A percentile compares a stretch with the other conserved stretches of the same genome.
These are phyloP conservation scores for Kappamyces sp. DNA, from an alignment of 192 early-diverging fungal genomes.

Conservation along the genomic window DNA sequence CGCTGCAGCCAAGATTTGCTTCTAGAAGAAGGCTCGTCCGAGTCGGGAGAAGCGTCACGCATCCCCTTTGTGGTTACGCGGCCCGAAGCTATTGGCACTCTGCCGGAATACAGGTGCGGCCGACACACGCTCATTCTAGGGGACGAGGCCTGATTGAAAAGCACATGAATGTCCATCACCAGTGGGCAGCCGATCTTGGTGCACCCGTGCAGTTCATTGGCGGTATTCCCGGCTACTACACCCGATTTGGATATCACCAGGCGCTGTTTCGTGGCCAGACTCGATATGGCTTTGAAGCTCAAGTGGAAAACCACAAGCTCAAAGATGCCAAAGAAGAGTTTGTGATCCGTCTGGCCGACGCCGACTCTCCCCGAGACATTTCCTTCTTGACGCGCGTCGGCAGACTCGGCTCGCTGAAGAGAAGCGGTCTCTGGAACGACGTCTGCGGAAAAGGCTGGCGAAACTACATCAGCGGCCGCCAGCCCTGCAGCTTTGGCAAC, in stretches of 20 bases:
- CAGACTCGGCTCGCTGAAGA: background rate
- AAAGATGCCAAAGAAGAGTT: background rate
- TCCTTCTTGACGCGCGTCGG: background rate
- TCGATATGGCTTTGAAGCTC: background rate
- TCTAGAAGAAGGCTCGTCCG: background rate
- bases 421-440: slow-evolving; percentile 22
- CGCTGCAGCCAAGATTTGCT: background rate
- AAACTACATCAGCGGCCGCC: slow-evolving; percentile 8
- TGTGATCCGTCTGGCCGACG: background rate
- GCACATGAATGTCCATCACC: slow-evolving; percentile 19
- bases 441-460: slow-evolving; percentile 6
- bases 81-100: slow-evolving; percentile 20
- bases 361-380: background rate
- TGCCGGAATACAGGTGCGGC: slow-evolving; percentile 7
- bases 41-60: background rate
- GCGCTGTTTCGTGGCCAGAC: background rate
- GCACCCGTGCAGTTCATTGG: slow-evolving; percentile 20
- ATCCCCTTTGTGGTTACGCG: slow-evolving; percentile 17
- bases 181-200: slow-evolving; percentile 17
- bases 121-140: background rate
- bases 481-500: background rate
- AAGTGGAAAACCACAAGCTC: background rate
- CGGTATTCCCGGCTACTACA: slow-evolving; percentile 24
- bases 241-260: slow-evolving; percentile 22
- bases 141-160: slow-evolving; percentile 10